Base-by-base conservation (phyloP, 106 monocot genomes). In the Allium fistulosum region DNA sequence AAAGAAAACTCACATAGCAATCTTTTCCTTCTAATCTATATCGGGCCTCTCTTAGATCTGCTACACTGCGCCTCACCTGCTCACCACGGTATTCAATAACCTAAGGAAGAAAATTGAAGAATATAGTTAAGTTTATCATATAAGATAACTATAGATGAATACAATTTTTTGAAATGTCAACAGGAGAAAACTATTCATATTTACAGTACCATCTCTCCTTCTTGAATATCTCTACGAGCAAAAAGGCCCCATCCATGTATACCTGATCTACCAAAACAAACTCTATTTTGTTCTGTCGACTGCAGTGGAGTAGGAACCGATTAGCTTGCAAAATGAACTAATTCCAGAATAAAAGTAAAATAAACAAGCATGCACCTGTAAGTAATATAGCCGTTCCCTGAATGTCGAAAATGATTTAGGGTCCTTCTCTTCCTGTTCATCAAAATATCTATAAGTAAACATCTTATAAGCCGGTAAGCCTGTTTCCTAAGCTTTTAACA, bases 221-320 rank as follows among this genome's bases (percentile, higher is more conserved):
- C 93, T 80, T 90, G 90, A 81, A 99, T 93, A 75, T 83, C 80
- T 65, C 80, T 76, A 37, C 87, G 83, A 17, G 99, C 99, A 78
- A 99, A 90, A 52, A 99, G 84, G 46, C 99, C 99, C 99, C 99
- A 99, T 61, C 99, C 99, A 80, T 99, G 99, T 72, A 99, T 99
- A 58, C 99, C 93, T 58, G 99, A 99, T 79, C 79, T 90, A 58
- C 99, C 99, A 81, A 86, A 90, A 49, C 90, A 99, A 49, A 93
- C 93, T 71, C 93, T 80, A 53, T n/a, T 68, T 7, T 83, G 77
- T 76, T 99, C 99, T 14, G 84, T 99, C 69, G 69, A 68, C 94
- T 94, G 90, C 11, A 60, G 62, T 2, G 68, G 26, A 65, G 2
- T 64, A 65, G 72, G 18, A 49, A 75, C 1, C 46, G 16, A 46